Evolutionary conservation across 805 yeast genomes (phyloP), one percentile per base, ranked within the genome.

Genomic region (Kodamaea sagamina): DNA sequence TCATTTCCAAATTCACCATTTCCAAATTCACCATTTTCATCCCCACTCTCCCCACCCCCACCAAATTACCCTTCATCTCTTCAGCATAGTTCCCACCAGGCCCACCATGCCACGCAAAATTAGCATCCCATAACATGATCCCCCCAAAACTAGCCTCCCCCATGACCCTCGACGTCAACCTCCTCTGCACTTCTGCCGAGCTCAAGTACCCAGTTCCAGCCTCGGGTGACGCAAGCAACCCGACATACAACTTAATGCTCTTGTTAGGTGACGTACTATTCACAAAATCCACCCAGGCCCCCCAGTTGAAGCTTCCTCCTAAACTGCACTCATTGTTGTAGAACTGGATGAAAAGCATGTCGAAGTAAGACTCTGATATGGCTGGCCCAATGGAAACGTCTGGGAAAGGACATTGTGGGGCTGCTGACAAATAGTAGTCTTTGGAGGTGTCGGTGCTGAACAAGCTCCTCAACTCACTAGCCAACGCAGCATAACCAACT

Each of bases 81-180:
- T 34, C 17, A 12, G 37, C 37, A 27, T 27, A 25, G n/a, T 29
- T 29, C 15, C 12, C 12, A 8, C 19, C 34, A 10, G 10, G 10
- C 17, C 7, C 6, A 3, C 17, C 18, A 11, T 29, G 12, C 34
- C 34, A 29, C n/a, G 78, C 78, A 50, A 78, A 79, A 7, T 83
- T 71, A 11, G 89, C 86, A 51, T 89, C 96, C 97, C 98, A 90
- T 47, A 89, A 67, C 75, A 84, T 79, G 55, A 89, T 78, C 25
- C 89, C 86, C 12, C 84, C 84, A 52, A 89, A 77, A 4, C 18
- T 29, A 3, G 34, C 11, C 11, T 15, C 19, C 12, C 18, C 15
- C 7, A 29, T n/a, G 7, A 29, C 17, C 47, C 55, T 51, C 31
- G 51, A 38, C 40, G 44, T 47, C 9, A 57, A 45, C 31, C 51